Conservation (phyloP, 108 stramenopile genomes). For the Nannochloropsis granulata region DNA sequence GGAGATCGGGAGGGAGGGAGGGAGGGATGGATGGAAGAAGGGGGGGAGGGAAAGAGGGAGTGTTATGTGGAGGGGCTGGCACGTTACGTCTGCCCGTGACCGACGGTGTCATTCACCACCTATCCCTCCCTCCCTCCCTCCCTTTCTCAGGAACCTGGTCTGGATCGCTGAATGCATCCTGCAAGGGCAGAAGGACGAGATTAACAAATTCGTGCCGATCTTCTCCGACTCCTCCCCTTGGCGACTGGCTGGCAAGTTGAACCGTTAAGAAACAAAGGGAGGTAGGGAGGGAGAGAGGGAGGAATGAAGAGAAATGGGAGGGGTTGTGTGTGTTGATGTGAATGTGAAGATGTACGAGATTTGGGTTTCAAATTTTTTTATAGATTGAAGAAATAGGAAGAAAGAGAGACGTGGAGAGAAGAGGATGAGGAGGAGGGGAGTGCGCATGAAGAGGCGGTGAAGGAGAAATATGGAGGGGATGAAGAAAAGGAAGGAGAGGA, state of each 20-base stretch:
- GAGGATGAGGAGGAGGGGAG: too few relatives aligned
- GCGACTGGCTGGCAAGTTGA: conserved; percentile 42
- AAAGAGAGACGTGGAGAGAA: too few relatives aligned
- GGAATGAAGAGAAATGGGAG: neutral
- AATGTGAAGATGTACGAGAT: too few relatives aligned
- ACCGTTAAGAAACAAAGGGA: neutral
- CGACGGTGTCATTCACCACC: neutral
- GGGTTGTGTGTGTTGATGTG: neutral
- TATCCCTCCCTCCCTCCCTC: neutral
- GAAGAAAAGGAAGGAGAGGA: too few relatives aligned
- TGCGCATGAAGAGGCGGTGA: too few relatives aligned
- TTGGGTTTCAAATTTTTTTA: too few relatives aligned
- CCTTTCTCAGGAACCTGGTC: conserved; percentile 70
- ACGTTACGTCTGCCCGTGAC: neutral
- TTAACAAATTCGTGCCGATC: conserved; percentile 91
- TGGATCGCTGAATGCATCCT: conserved; percentile 98
- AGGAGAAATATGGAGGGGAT: too few relatives aligned
- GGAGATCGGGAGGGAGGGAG: neutral
- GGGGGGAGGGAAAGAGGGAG: neutral
- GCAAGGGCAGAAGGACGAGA: conserved; percentile 93
- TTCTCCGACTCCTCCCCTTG: conserved; percentile 79
- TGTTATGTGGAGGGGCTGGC: neutral
- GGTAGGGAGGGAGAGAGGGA: neutral
- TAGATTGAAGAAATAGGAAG: too few relatives aligned
- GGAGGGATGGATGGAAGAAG: neutral